phyloP scores from a whole-genome alignment of 2,329 filamentous ascomycete species.

The Colletotrichum somersetense region DNA sequence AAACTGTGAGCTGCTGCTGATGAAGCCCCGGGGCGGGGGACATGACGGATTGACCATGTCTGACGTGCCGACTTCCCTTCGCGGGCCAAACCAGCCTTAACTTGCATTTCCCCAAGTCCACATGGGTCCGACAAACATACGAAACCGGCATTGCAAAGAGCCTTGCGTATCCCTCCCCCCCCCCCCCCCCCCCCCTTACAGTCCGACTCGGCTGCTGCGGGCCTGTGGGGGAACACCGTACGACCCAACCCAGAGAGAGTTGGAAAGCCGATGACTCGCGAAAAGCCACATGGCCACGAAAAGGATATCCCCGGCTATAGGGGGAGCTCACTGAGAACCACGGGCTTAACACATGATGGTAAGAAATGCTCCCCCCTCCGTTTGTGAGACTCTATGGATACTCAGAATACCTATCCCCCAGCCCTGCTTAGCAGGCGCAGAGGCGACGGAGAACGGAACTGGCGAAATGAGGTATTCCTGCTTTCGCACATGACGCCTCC shows the following conservation, averaged over 20 bases:
- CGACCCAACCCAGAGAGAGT: background rate
- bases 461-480: constrained; percentile 28
- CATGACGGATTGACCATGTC: background rate
- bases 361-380: background rate
- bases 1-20: constrained; percentile 4
- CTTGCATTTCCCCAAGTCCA: background rate
- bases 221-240: constrained; percentile 30
- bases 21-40: background rate
- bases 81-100: background rate
- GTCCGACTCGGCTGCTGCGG: constrained; percentile 17
- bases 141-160: constrained; percentile 21
- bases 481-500: background rate
- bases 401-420: background rate
- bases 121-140: background rate
- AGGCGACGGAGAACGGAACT: constrained; percentile 5
- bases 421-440: no score
- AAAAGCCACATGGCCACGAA: constrained; percentile 33
- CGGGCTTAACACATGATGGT: background rate
- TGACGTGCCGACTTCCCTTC: background rate
- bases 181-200: background rate
- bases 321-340: constrained; percentile 5
- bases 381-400: constrained; percentile 8
- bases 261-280: constrained; percentile 32
- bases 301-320: constrained; percentile 16
- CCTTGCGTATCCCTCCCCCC: constrained; percentile 2